A percentile compares a stretch with the other conserved stretches of the same genome.
These are phyloP conservation scores for Microbotryomycetes sp. DNA, from an alignment of 1,284 basidiomycete genomes.

Conservation along the genomic window DNA sequence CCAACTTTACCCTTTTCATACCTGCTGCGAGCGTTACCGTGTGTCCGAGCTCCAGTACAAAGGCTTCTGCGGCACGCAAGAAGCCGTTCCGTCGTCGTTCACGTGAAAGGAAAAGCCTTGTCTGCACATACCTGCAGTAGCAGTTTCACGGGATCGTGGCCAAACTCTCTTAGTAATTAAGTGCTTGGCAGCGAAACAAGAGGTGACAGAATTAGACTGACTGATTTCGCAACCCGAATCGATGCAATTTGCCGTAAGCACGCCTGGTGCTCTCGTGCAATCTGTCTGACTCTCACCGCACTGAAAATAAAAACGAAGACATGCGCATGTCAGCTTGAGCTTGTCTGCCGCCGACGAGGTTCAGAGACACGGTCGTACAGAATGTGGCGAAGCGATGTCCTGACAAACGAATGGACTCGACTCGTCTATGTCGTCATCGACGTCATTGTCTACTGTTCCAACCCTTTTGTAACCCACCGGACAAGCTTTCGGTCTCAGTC, in stretches of 20 bases:
- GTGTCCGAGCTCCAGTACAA: conserved; percentile 1
- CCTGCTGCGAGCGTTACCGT: too few species aligned
- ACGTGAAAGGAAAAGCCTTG: conserved; percentile 7
- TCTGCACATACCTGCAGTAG: conserved; percentile 11
- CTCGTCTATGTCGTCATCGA: not conserved
- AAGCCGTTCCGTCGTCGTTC: not conserved
- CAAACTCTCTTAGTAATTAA: not conserved
- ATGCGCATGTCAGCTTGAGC: too few species aligned
- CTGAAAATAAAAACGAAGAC: not conserved
- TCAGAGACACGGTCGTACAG: too few species aligned
- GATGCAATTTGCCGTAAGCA: conserved; percentile 8
- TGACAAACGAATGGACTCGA: conserved; percentile 14
- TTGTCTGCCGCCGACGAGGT: too few species aligned
- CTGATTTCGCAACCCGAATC: conserved; percentile 10
- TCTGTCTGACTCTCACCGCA: conserved; percentile 10
- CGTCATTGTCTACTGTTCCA: too few species aligned
- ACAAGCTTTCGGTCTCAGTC: conserved; percentile 1
- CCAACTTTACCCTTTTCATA: too few species aligned
- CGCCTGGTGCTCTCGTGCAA: conserved; percentile 12
- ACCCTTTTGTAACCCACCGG: conserved; percentile 8
- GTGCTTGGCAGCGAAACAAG: too few species aligned
- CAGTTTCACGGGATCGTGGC: not conserved
- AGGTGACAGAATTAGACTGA: not conserved
- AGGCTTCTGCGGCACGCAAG: conserved; percentile 9
- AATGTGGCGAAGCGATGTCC: conserved; percentile 11